phyloP scores from a whole-genome alignment of 192 early-diverging fungal species.

The Dissophora globulifera region DNA sequence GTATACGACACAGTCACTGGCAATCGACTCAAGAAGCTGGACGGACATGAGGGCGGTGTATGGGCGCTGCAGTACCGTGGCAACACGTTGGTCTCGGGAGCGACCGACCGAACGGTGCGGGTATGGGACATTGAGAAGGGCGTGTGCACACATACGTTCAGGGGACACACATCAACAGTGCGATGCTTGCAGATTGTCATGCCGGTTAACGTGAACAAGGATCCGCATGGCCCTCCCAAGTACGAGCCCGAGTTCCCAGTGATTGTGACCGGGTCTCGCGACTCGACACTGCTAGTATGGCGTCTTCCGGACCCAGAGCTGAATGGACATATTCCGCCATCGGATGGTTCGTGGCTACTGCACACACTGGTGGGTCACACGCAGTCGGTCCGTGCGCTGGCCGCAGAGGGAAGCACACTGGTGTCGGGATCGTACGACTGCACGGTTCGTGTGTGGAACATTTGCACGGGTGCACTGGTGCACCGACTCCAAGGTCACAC shows the following conservation, averaged over 20 bases:
- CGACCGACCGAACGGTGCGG: slow-evolving; percentile 93
- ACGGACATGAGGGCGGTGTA: slow-evolving; percentile 94
- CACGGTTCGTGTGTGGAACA: slow-evolving; percentile 93
- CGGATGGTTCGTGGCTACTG: slow-evolving; percentile 68
- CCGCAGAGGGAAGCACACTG: slow-evolving; percentile 85
- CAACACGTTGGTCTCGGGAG: slow-evolving; percentile 91
- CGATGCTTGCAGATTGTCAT: slow-evolving; percentile 91
- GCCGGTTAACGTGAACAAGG: slow-evolving; percentile 67
- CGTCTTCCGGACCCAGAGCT: slow-evolving; percentile 79
- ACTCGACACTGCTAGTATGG: slow-evolving; percentile 96
- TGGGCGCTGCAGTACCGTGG: slow-evolving; percentile 96
- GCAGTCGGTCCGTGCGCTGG: slow-evolving; percentile 93
- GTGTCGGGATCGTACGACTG: slow-evolving; percentile 95
- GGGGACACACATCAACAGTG: slow-evolving; percentile 95
- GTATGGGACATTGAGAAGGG: slow-evolving; percentile 97
- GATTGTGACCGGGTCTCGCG: slow-evolving; percentile 95
- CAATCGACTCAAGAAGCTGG: slow-evolving; percentile 72
- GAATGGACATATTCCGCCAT: slow-evolving; percentile 52
- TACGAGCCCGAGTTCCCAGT: slow-evolving; percentile 78
- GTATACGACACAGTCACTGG: slow-evolving; percentile 92
- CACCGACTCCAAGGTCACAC: slow-evolving; percentile 86
- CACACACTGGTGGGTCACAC: slow-evolving; percentile 89
- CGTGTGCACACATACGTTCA: slow-evolving; percentile 91
- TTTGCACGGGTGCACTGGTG: slow-evolving; percentile 72
- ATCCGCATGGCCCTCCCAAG: slow-evolving; percentile 51